These are phyloP conservation scores for Nicotiana otophora DNA, from an alignment of 257 asterid genomes.

Conservation along the genomic window DNA sequence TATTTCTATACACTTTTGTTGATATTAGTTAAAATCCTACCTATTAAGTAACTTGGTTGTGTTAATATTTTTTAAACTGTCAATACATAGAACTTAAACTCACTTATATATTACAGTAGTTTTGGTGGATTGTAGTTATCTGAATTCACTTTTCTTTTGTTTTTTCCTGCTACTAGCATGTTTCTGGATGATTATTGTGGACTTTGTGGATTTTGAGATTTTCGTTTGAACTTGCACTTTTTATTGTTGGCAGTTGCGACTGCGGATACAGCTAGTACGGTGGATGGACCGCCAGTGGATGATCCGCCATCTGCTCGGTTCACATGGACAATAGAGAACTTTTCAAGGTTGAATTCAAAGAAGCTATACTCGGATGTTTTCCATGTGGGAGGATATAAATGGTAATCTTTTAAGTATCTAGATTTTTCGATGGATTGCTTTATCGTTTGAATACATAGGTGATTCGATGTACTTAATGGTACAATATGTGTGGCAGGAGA, in stretches of 20 bases:
- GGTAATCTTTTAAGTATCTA: slow-evolving; percentile 25
- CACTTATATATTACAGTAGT: background rate
- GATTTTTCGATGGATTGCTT: background rate
- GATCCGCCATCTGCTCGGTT: slow-evolving; percentile 17
- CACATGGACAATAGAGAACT: slow-evolving; percentile 46
- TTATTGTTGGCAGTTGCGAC: background rate
- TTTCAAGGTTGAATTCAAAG: slow-evolving; percentile 35
- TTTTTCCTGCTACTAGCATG: background rate
- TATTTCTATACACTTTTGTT: no score
- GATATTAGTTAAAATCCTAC: no score
- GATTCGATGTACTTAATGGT: background rate
- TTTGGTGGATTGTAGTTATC: background rate
- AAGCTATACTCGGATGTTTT: slow-evolving; percentile 47
- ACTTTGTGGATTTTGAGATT: background rate
- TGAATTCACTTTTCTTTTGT: background rate
- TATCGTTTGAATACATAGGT: background rate
- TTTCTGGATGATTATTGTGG: background rate
- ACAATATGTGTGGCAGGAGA: slow-evolving; percentile 14
- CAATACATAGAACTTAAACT: no score
- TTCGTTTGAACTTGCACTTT: background rate
- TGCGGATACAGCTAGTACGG: slow-evolving; percentile 8
- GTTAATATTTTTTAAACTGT: no score
- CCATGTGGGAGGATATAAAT: slow-evolving; percentile 39
- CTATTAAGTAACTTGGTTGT: no score
- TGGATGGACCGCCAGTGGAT: slow-evolving; percentile 9